phyloP scores from a whole-genome alignment of 208 protist species.

The Crithidia mellificae region DNA sequence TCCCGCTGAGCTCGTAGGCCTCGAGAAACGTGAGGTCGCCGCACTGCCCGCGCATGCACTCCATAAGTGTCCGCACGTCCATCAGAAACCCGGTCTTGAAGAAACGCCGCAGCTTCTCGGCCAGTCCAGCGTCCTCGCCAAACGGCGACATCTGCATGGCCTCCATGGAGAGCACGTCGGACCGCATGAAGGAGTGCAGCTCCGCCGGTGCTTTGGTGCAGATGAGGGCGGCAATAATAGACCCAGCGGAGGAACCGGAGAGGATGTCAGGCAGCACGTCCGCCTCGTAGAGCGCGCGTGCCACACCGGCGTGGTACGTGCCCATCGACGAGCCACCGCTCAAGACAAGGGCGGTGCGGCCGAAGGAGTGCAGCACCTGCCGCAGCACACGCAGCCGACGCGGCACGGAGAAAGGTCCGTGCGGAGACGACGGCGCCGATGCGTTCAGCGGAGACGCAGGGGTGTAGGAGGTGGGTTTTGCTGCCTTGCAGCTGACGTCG shows the following conservation, averaged over 20 bases:
- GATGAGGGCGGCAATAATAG: slow-evolving; percentile 76
- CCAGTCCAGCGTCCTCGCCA: slow-evolving; percentile 38
- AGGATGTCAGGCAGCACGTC: slow-evolving; percentile 74
- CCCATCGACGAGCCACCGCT: slow-evolving; percentile 73
- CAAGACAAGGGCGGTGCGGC: slow-evolving; percentile 77
- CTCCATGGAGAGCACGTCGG: slow-evolving; percentile 42
- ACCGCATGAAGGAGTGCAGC: slow-evolving; percentile 45
- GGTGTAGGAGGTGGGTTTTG: too few relatives aligned
- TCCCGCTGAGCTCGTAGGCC: slow-evolving; percentile 71
- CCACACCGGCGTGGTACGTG: slow-evolving; percentile 81
- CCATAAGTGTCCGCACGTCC: slow-evolving; percentile 73
- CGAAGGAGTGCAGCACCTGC: slow-evolving; percentile 60
- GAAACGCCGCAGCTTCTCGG: slow-evolving; percentile 58
- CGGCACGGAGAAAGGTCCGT: slow-evolving; percentile 2
- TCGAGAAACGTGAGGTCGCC: slow-evolving; percentile 89
- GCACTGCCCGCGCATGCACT: slow-evolving; percentile 61
- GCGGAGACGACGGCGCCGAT: neutral
- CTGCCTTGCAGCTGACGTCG: too few relatives aligned
- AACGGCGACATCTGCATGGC: slow-evolving; percentile 60
- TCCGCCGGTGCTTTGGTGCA: slow-evolving; percentile 54
- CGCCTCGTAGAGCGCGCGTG: slow-evolving; percentile 60
- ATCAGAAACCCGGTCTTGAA: slow-evolving; percentile 77
- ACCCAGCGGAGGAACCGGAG: slow-evolving; percentile 69
- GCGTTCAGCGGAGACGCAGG: neutral
- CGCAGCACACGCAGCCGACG: slow-evolving; percentile 57